Base-by-base conservation (phyloP, 768 basidiomycete genomes). In the Russula earlei region DNA sequence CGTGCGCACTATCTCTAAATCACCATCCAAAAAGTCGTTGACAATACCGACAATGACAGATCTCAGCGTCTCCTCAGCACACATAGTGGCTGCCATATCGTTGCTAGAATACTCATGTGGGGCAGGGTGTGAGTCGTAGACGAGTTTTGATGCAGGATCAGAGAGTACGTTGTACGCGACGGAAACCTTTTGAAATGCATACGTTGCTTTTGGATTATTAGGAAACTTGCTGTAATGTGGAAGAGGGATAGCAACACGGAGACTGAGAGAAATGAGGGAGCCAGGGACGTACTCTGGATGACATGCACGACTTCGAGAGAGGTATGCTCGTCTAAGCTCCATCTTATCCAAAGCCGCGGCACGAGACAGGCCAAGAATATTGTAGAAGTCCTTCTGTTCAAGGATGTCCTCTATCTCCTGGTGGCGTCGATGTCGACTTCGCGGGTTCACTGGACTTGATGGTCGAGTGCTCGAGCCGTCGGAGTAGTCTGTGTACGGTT, bases 171-270 rank as follows among this genome's bases (percentile, higher is more conserved):
- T 78, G 63, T 91, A 92, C 1, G 91, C 90, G 15, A 89, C 80
- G 5, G 87, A 84, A 4, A 93, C 84, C 63, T 85, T 87, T 66
- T 93, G 91, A 67, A 93, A 93, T 0, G 91, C 91, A 19, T 79
- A 73, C 0, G 91, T 93, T 17, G 91, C 85, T 44, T 84, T 77
- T 5, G 84, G 81, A 64, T 84, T 82, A 60, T 79, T 67, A 2
- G 87, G 87, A 61, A 87, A 91, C 73, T 91, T 92, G 66, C 91
- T 92, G 53, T 11, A 2, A 12, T 11, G 12, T 29, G 31, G 20
- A 43, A 24, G 22, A 1, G 9, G 10, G 38, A 12, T 17, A 38
- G 34, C 33, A 49, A 37, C 15, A 49, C 6, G 12, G 20, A 36
- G 12, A 33, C 19, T 10, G 38, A 42, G 36, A 36, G 20, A 24